phyloP scores from a whole-genome alignment of 176 grass and related monocot genomes.

The Carex scoparia region DNA sequence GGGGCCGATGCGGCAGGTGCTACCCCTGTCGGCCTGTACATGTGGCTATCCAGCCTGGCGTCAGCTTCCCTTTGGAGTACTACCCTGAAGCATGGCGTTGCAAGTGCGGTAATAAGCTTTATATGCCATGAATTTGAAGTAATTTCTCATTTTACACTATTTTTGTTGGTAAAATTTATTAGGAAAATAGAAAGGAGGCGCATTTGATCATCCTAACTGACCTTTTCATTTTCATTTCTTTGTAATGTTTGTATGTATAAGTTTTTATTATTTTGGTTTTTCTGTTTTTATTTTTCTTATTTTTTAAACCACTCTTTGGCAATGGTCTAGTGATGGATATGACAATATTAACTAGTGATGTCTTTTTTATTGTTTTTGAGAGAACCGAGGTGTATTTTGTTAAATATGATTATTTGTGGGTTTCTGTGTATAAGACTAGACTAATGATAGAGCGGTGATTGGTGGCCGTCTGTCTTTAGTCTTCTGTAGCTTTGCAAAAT shows the following conservation, averaged over 20 bases:
- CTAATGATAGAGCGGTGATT: slow-evolving; percentile 24
- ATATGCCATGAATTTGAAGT: slow-evolving; percentile 52
- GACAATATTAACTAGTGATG: neutral
- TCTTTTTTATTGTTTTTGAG: neutral
- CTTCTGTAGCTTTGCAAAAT: slow-evolving; percentile 2
- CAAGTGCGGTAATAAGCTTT: slow-evolving; percentile 83
- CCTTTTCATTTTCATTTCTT: slow-evolving; percentile 13
- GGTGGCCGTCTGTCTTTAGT: neutral
- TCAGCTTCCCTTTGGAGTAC: slow-evolving; percentile 67
- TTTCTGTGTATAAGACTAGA: slow-evolving; percentile 24
- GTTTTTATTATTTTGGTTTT: slow-evolving; percentile 15
- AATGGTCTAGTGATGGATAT: slow-evolving; percentile 3
- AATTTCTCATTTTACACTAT: slow-evolving; percentile 16
- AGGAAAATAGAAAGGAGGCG: slow-evolving; percentile 20
- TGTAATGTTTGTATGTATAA: slow-evolving; percentile 35
- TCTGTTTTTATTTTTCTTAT: neutral
- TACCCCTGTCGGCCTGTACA: slow-evolving; percentile 56
- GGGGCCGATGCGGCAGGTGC: slow-evolving; percentile 53
- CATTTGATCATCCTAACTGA: slow-evolving; percentile 19
- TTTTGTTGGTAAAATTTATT: neutral
- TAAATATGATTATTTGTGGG: slow-evolving; percentile 25
- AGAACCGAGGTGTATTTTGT: neutral
- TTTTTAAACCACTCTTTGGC: neutral
- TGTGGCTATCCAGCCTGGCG: slow-evolving; percentile 68
- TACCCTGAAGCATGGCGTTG: slow-evolving; percentile 92